Evolutionary conservation across 2,329 filamentous ascomycete species (phyloP).

Genomic region (Beauveria scarabaeidicola): DNA sequence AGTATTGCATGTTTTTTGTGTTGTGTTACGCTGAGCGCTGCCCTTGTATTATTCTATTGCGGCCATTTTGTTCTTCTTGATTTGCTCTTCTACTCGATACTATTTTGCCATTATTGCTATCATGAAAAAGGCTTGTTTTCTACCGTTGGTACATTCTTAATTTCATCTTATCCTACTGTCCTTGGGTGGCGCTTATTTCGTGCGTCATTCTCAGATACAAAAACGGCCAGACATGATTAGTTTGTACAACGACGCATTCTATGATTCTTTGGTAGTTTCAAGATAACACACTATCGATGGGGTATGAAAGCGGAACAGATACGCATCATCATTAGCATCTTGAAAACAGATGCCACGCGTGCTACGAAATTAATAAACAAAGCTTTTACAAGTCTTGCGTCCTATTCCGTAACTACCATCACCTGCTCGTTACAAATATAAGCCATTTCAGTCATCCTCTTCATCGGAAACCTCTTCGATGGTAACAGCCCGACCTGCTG

Average conservation of each 20-base stretch:
- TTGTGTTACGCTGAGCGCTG: background rate
- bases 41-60: background rate
- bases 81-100: background rate
- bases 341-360: background rate
- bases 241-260: background rate
- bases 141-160: too few relatives aligned
- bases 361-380: background rate
- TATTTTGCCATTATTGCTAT: too few relatives aligned
- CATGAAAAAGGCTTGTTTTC: too few relatives aligned
- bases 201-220: background rate
- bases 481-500: constrained; percentile 37
- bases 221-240: background rate
- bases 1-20: background rate
- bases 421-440: background rate
- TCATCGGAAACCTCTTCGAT: constrained; percentile 37
- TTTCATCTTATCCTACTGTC: background rate
- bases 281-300: background rate
- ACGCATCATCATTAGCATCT: background rate
- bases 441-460: constrained; percentile 25
- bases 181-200: background rate
- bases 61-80: background rate
- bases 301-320: background rate
- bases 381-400: background rate
- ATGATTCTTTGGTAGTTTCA: background rate
- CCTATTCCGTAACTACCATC: background rate